These are phyloP conservation scores for Aspergillus carlsbadensis DNA, from an alignment of 495 filamentous ascomycete species.

Conservation along the genomic window DNA sequence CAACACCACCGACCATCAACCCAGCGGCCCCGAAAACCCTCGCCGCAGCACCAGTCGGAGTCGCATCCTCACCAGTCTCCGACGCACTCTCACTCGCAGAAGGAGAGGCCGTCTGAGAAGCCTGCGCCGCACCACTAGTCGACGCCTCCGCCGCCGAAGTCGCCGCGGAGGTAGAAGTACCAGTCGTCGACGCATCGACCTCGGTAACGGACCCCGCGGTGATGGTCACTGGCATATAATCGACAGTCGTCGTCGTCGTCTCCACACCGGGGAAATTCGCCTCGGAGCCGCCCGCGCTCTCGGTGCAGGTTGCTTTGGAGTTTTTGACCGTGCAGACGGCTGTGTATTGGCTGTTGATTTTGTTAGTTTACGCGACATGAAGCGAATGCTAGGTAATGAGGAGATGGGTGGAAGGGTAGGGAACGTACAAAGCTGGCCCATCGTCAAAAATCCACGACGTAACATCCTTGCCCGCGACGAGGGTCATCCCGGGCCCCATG, in stretches of 20 bases:
- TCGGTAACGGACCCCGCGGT: constrained; percentile 27
- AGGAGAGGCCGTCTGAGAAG: neutral
- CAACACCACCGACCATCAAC: constrained; percentile 19
- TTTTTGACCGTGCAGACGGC: constrained; percentile 33
- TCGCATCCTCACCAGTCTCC: neutral
- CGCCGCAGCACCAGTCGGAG: constrained; percentile 15
- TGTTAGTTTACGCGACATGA: neutral
- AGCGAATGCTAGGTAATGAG: neutral
- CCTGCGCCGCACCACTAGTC: neutral
- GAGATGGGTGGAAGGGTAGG: neutral
- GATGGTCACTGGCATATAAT: constrained; percentile 32
- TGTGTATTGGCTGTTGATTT: constrained; percentile 24
- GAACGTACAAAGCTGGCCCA: constrained; percentile 16
- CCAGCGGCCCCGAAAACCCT: constrained; percentile 14
- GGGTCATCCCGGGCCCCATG: constrained; percentile 29
- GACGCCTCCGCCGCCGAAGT: constrained; percentile 1
- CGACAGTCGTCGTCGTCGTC: constrained; percentile 22
- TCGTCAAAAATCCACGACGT: constrained; percentile 20
- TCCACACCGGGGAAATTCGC: constrained; percentile 26
- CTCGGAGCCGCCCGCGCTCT: constrained; percentile 23
- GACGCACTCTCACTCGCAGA: constrained; percentile 3
- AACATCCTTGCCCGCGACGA: constrained; percentile 30
- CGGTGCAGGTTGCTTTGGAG: constrained; percentile 38
- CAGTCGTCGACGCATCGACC: constrained; percentile 7
- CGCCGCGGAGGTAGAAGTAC: neutral